Base-by-base conservation (phyloP, 768 basidiomycete genomes). In the Boletellus ananas region DNA sequence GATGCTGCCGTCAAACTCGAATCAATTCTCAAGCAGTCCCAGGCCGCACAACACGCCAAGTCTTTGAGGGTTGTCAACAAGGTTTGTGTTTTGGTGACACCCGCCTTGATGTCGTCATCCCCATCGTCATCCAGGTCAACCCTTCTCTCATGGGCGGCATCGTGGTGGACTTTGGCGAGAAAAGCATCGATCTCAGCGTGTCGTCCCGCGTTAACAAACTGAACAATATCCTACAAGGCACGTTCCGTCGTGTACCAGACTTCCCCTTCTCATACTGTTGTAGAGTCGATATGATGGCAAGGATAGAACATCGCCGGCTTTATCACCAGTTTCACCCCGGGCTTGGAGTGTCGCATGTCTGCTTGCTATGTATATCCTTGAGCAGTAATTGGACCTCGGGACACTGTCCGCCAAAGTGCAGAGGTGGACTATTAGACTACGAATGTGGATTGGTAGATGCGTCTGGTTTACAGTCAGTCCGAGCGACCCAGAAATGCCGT, bases 151-250 rank as follows among this genome's bases (percentile, higher is more conserved):
- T 98, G 55, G 96, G 95, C 50, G 96, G 96, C 44, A 70, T 98
- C 51, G 79, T 97, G 53, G 86, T 99, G 43, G 96, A 99, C 74
- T 93, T 99, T 65, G 95, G 94, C 56, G 96, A 97, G 77, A 95
- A 95, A 78, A 93, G 92, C 46, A 88, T 99, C 61, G 96, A 99
- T 73, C 80, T 98, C 51, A 94, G 91, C 60, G 94, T 95, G 49
- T 85, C 84, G 43, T 92, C 91, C 31, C 90, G 91, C 47, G 92
- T 98, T 62, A 95, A 85, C 68, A 95, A 94, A 72, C 82, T 97
- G 66, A 97, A 97, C 79, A 82, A 81, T 58, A 79, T 87, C 63
- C 76, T 98, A 44, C 80, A 87, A 67, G 83, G 93, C 91, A 70
- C 57, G 89, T 75, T 27, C 45, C 8, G 25, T 34, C 27, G 6